phyloP scores from a whole-genome alignment of 164 flowering plant species.

The Paratinospora sagittata region DNA sequence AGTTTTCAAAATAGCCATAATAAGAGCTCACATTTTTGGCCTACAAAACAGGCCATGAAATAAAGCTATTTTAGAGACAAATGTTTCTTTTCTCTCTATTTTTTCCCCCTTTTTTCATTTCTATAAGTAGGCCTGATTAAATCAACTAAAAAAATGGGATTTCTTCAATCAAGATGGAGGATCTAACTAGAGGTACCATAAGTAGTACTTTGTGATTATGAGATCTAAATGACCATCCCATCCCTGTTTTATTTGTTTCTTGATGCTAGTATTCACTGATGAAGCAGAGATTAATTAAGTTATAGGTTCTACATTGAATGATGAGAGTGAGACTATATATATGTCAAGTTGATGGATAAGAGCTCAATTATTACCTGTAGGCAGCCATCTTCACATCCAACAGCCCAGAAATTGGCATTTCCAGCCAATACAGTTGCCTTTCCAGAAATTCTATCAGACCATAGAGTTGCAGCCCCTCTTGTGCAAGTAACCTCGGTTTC shows the following conservation, averaged over 20 bases:
- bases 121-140: background rate
- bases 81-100: no score
- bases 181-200: background rate
- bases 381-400: slow-evolving; percentile 95
- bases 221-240: background rate
- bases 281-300: background rate
- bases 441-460: slow-evolving; percentile 89
- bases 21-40: background rate
- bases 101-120: background rate
- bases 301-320: background rate
- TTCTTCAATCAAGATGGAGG: background rate
- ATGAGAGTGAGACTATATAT: background rate
- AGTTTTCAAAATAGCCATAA: background rate
- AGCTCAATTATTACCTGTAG: slow-evolving; percentile 56
- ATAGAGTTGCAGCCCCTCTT: slow-evolving; percentile 57
- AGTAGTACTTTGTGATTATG: background rate
- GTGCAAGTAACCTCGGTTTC: slow-evolving; percentile 82
- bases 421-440: slow-evolving; percentile 93
- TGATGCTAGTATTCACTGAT: background rate
- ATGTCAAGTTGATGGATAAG: background rate
- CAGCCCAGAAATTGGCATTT: slow-evolving; percentile 96
- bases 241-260: background rate
- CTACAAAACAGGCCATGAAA: no score
- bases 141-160: background rate
- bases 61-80: no score